Conservation (phyloP, 1,139 yeast genomes). For the Kurtzmaniella quercitrusa region DNA sequence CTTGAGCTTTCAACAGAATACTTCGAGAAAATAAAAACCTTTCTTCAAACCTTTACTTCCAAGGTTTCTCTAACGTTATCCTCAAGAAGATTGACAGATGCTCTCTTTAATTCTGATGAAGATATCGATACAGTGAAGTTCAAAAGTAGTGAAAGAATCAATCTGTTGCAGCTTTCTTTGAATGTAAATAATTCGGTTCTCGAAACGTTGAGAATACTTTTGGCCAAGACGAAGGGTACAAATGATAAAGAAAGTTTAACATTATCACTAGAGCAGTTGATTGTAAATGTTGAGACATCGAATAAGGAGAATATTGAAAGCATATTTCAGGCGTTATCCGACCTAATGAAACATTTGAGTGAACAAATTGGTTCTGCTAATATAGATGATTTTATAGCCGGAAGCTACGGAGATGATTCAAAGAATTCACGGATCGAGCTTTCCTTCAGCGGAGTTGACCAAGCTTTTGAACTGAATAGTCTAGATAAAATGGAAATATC, state of each 20-base stretch:
- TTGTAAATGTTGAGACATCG: background rate
- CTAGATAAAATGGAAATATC: background rate
- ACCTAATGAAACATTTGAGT: background rate
- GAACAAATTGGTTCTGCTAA: background rate
- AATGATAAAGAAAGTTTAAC: background rate
- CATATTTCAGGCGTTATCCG: background rate
- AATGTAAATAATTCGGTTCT: slow-evolving; percentile 22
- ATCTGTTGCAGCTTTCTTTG: slow-evolving; percentile 22
- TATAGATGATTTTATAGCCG: background rate
- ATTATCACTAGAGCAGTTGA: background rate
- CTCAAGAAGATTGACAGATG: background rate
- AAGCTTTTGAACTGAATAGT: slow-evolving; percentile 16
- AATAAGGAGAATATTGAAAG: background rate
- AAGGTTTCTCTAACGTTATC: slow-evolving; percentile 7
- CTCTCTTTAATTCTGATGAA: background rate
- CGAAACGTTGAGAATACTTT: slow-evolving; percentile 13
- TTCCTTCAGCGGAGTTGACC: slow-evolving; percentile 7
- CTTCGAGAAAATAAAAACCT: slow-evolving; percentile 14
- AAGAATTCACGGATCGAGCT: background rate
- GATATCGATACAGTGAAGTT: slow-evolving; percentile 13
- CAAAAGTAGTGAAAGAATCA: slow-evolving; percentile 17
- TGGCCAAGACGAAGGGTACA: background rate
- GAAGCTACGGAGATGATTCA: background rate
- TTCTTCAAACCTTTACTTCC: slow-evolving; percentile 19
- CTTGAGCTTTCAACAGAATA: slow-evolving; percentile 10